These are phyloP conservation scores for Leptographium flavum DNA, from an alignment of 2,329 filamentous ascomycete genomes.

Conservation along the genomic window DNA sequence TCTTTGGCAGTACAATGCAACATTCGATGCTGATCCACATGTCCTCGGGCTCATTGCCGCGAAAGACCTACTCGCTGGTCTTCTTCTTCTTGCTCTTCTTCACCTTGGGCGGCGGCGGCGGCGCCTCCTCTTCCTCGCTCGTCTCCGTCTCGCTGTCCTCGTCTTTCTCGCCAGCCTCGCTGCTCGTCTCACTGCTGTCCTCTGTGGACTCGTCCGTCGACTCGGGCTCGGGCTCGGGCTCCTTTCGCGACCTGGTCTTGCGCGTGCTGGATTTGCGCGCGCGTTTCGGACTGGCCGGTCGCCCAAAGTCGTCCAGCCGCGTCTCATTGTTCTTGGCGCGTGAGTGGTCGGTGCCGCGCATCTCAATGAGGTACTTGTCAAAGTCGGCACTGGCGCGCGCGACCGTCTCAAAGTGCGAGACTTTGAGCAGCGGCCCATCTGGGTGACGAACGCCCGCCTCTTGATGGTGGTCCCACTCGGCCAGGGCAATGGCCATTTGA, in stretches of 20 bases:
- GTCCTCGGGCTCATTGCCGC: too few species aligned
- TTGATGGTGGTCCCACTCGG: constrained; percentile 9
- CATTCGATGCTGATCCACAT: too few species aligned
- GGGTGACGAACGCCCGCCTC: background rate
- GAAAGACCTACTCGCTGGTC: too few species aligned
- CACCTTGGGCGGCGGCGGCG: background rate
- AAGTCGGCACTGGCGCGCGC: background rate
- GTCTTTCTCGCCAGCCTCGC: background rate
- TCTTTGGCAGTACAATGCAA: too few species aligned
- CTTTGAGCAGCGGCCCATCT: background rate
- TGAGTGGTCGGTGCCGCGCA: background rate
- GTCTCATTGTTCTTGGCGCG: background rate
- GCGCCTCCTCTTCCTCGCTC: background rate
- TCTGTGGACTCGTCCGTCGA: background rate
- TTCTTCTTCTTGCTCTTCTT: background rate
- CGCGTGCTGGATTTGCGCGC: too few species aligned
- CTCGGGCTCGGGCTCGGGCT: background rate
- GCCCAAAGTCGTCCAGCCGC: background rate
- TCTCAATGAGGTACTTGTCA: background rate
- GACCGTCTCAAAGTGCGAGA: constrained; percentile 25
- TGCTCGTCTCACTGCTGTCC: background rate
- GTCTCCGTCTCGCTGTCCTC: background rate
- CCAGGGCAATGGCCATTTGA: constrained; percentile 17
- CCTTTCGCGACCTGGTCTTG: background rate
- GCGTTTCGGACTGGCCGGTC: background rate